Base-by-base conservation (phyloP, 768 basidiomycete genomes). In the Daedaleopsis nitida region DNA sequence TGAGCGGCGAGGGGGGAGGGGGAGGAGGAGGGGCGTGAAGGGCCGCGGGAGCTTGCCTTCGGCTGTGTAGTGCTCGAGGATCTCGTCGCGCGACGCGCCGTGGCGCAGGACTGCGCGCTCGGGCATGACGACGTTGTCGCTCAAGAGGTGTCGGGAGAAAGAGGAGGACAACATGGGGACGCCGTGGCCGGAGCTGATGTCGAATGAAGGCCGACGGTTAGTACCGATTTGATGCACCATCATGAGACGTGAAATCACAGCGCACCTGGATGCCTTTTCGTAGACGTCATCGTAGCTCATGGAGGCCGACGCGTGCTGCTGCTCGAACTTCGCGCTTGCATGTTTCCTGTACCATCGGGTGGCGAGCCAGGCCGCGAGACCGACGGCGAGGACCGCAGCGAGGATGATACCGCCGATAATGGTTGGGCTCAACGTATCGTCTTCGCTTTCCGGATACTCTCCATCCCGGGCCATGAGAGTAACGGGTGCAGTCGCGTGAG, bases 341-440 rank as follows among this genome's bases (percentile, higher is more conserved):
- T 43, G 71, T 64, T 78, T 78, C 48, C 83, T 78, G 57, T 74
- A 75, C 45, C 69, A 63, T n/a, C 74, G 75, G 39, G 84, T 65
- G 38, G 64, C 69, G 5, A 86, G 65, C 83, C 82, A 86, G 27
- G 75, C 12, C 47, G 59, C 66, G 43, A 84, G 60, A 43, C 68
- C 74, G 32, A 81, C 53, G 23, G 77, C 57, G 44, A 82, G 70
- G 32, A 76, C 72, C 19, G 74, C 80, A 27, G 77, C 82, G 7
- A 85, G 67, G 21, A 77, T 73, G 66, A 88, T 79, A 7, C 83
- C 87, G 55, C 73, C 81, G 51, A 87, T 80, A 65, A 80, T 77
- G 21, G 78, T 69, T 6, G 79, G 72, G 52, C 59, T 63, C 39
- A 66, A n/a, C 47, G 45, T 58, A 48, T 60, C 64, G 27, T 63